phyloP scores from a whole-genome alignment of 352 stramenopile species.

The Phytophthora pluvialis region DNA sequence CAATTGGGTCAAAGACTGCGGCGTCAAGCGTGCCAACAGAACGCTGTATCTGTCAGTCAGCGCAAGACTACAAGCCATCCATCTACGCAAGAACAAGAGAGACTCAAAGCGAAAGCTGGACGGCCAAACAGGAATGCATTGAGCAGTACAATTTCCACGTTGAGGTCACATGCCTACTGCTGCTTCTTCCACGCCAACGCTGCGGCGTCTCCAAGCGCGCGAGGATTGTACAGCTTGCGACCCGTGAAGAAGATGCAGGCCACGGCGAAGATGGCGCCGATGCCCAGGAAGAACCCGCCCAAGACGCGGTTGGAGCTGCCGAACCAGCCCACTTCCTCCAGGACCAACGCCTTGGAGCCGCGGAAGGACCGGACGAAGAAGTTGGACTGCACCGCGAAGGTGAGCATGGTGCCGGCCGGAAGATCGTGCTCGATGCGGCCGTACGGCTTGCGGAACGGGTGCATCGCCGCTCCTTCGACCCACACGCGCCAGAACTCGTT shows the following conservation, averaged over 20 bases:
- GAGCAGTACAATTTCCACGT: too few relatives aligned
- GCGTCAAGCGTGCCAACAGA: too few relatives aligned
- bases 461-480: slow-evolving; percentile 66
- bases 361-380: slow-evolving; percentile 76
- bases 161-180: slow-evolving; percentile 7
- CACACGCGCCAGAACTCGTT: slow-evolving; percentile 83
- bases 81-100: too few relatives aligned
- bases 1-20: too few relatives aligned
- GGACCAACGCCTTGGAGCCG: slow-evolving; percentile 70
- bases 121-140: too few relatives aligned
- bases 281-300: slow-evolving; percentile 58
- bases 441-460: slow-evolving; percentile 78
- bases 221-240: slow-evolving; percentile 56
- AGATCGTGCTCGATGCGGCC: slow-evolving; percentile 64
- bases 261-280: slow-evolving; percentile 61
- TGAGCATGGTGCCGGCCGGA: slow-evolving; percentile 57
- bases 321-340: slow-evolving; percentile 74
- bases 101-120: too few relatives aligned
- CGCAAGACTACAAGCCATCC: too few relatives aligned
- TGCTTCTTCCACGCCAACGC: slow-evolving; percentile 68
- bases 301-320: slow-evolving; percentile 66
- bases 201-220: slow-evolving; percentile 55
- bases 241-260: slow-evolving; percentile 52
- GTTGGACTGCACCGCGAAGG: slow-evolving; percentile 84
- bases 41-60: too few relatives aligned